Evolutionary conservation across 2,329 filamentous ascomycete species (phyloP), one percentile per base, ranked within the genome.

Genomic region (Colletotrichum noveboracense): DNA sequence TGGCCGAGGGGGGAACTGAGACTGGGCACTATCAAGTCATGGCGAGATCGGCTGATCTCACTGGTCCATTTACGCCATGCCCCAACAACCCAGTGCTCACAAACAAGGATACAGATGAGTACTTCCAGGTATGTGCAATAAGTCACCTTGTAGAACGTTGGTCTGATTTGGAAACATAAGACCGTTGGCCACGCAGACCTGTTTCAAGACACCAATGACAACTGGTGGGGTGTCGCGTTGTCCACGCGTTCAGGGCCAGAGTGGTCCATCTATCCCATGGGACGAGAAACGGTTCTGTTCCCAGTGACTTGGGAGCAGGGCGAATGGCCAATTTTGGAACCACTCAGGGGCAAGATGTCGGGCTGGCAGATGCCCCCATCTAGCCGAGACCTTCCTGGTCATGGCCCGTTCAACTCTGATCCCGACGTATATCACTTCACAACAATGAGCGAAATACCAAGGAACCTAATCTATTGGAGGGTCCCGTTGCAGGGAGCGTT

Each of bases 101-200:
- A 0, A 58, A 58, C 3, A 24, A 28, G 21, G 26, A 6, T 12
- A 58, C 55, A 28, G 26, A 24, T 26, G 55, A 28, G 26, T 58
- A 58, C n/a, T 58, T 58, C 7, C 24, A 58, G 43, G 43, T 48
- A 48, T 48, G 43, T 48, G 8, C 5, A 48, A 48, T 0, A 1
- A 5, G 43, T 6, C 8, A 48, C 6, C 0, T 48, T 48, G 6
- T 7, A 6, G 3, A 48, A 21, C 3, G 0, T 10, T 21, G 5
- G 18, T 21, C n/a, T 48, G 6, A 48, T 6, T 21, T 7, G 6
- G 10, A 21, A 48, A 21, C 43, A 21, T 21, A 21, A 48, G 26
- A 58, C 55, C 9, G 55, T 58, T 58, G 55, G 55, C 21, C 55
- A 58, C 26, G 55, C 55, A 28, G 55, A 58, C 26, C 16, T 58